Evolutionary conservation across 202 grass and related monocot species (phyloP).

Genomic region (Carex arenaria): DNA sequence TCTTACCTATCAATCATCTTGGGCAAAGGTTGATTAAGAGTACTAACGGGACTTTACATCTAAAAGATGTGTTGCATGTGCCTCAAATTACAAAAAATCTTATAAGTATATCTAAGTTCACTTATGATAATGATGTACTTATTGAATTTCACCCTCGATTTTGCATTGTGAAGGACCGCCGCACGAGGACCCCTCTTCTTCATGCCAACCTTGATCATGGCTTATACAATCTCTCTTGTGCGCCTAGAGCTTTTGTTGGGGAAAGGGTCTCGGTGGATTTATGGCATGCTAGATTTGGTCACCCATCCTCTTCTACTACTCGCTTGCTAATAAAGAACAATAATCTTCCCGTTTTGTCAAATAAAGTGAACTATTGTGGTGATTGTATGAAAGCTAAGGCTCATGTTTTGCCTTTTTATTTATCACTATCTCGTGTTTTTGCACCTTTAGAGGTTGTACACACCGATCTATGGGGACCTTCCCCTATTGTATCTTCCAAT

Average conservation of each 20-base stretch:
- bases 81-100: neutral
- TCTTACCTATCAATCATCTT: neutral
- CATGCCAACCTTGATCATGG: neutral
- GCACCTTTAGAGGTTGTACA: too few species aligned
- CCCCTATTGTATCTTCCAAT: too few species aligned
- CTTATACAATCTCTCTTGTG: neutral
- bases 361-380: neutral
- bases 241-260: neutral
- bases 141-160: neutral
- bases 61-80: conserved; percentile 3
- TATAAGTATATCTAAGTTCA: neutral
- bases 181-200: neutral
- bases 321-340: neutral
- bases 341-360: neutral
- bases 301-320: neutral
- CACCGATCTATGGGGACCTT: too few species aligned
- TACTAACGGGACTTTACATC: too few species aligned
- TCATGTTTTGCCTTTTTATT: neutral
- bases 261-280: neutral
- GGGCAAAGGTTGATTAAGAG: neutral
- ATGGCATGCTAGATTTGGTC: conserved; percentile 2
- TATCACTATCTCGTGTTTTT: too few species aligned
- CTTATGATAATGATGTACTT: neutral
- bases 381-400: neutral
- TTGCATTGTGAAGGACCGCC: neutral